phyloP scores from a whole-genome alignment of 129 eudicot genomes.

The Rutidosis leptorrhynchoides region DNA sequence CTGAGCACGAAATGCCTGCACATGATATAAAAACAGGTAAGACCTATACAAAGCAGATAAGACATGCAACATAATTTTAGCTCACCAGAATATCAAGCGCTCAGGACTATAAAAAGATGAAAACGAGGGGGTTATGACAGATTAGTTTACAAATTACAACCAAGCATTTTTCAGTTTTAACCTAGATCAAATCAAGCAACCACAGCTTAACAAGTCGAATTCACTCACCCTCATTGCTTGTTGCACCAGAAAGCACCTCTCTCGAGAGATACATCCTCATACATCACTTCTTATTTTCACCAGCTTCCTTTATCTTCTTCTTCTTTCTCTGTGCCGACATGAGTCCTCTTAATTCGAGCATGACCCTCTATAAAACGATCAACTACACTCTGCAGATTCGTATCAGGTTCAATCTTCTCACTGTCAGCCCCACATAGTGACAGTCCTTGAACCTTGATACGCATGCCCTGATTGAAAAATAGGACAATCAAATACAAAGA shows the following conservation, averaged over 20 bases:
- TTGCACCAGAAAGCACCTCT: conserved; percentile 57
- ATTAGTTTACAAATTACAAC: background rate
- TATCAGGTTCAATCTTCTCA: conserved; percentile 64
- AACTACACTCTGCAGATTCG: conserved; percentile 66
- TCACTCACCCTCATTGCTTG: background rate
- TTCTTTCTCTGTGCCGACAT: conserved; percentile 42
- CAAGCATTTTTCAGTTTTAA: background rate
- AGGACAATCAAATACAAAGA: background rate
- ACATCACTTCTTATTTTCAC: conserved; percentile 56
- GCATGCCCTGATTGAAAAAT: conserved; percentile 64
- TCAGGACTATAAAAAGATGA: too few relatives aligned
- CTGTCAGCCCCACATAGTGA: conserved; percentile 89
- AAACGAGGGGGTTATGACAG: too few relatives aligned
- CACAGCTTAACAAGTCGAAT: background rate
- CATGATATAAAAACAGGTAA: too few relatives aligned
- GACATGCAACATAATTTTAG: too few relatives aligned
- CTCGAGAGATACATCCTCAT: conserved; percentile 72
- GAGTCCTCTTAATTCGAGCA: conserved; percentile 74
- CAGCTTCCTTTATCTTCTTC: conserved; percentile 39
- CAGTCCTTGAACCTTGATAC: conserved; percentile 69
- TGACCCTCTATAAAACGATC: conserved; percentile 89
- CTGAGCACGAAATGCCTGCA: conserved; percentile 73
- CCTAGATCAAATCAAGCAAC: too few relatives aligned
- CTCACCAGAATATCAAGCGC: too few relatives aligned
- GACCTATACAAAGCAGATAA: too few relatives aligned